Conservation (phyloP, 176 grass and related monocot species). For the Musa acuminata region DNA sequence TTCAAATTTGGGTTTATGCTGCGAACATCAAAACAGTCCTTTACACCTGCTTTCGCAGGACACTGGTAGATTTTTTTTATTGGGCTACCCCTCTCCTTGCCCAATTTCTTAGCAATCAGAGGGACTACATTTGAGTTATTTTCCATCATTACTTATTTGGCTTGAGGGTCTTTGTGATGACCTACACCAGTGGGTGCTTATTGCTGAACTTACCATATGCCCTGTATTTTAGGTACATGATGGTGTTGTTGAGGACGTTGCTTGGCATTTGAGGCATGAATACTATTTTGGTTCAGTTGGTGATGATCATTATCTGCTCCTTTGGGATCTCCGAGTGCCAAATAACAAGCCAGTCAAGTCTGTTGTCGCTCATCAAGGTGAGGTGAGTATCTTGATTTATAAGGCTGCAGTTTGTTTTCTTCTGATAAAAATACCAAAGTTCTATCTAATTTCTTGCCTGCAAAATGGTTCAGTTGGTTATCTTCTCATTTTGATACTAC, state of each 20-base stretch:
- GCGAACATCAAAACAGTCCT: not conserved
- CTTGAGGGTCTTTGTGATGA: not conserved
- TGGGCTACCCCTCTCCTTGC: no score
- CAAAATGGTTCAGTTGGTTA: not conserved
- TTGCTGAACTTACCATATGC: not conserved
- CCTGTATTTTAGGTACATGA: conserved; percentile 52
- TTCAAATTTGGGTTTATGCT: not conserved
- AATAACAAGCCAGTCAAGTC: conserved; percentile 69
- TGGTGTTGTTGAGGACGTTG: conserved; percentile 96
- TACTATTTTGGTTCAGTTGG: conserved; percentile 93
- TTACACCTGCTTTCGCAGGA: not conserved
- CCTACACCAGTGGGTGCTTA: not conserved
- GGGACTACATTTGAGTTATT: no score
- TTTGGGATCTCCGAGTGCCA: conserved; percentile 73
- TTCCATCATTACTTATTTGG: not conserved
- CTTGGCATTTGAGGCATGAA: conserved; percentile 92
- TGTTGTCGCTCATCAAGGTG: conserved; percentile 84
- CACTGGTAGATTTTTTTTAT: no score
- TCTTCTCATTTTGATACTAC: not conserved
- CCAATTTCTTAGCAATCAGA: no score
- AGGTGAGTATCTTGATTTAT: conserved; percentile 42
- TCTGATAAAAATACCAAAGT: not conserved
- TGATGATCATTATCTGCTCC: conserved; percentile 77
- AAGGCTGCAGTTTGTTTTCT: not conserved
- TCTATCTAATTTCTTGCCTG: not conserved